Evolutionary conservation across 23 red algal genomes (phyloP), one percentile per base, ranked within the genome.

Genomic region (Gracilaria vermiculophylla): DNA sequence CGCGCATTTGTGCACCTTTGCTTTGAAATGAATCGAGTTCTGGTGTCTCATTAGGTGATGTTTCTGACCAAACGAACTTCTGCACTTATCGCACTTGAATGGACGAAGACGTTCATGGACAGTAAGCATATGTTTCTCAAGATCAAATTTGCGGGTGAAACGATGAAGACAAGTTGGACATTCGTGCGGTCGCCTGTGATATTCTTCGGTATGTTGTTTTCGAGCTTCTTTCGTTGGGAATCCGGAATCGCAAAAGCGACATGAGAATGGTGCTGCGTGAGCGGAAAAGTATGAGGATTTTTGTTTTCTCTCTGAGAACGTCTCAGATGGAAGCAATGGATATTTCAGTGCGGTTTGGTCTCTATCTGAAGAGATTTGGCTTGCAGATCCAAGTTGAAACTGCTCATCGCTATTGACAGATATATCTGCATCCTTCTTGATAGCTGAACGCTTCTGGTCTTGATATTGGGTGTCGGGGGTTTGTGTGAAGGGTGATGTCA

Each of bases 21-120:
- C 37, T 41, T 91, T 91, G 44, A 77, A 54, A 33, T 93, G 90
- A 3, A 93, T 54, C 42, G 69, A 62, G n/a, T 56, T 51, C 48
- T 78, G 76, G 20, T 93, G 90, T n/a, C 90, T 37, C 16, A 77
- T 33, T 54, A 93, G n/a, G 62, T 93, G 90, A 21, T 84, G 90
- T 27, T 77, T 76, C 60, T 93, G 90, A 25, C 90, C 79, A 45
- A 93, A 93, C 10, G 50, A 67, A 24, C 54, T 53, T 5, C 37
- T 34, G 47, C 90, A 93, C 17, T 39, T 19, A 20, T 72, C 65
- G 51, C 90, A 93, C 21, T 28, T 64, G 57, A 58, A 93, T 1
- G 90, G 90, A 5, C 90, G 79, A 31, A 78, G 70, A 17, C 53
- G 69, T 34, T 78, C 49, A 53, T 93, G 90, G 0, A 93, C 80